Evolutionary conservation across 352 stramenopile genomes (phyloP), one percentile per base, ranked within the genome.

Genomic region (Phytopythium litorale): DNA sequence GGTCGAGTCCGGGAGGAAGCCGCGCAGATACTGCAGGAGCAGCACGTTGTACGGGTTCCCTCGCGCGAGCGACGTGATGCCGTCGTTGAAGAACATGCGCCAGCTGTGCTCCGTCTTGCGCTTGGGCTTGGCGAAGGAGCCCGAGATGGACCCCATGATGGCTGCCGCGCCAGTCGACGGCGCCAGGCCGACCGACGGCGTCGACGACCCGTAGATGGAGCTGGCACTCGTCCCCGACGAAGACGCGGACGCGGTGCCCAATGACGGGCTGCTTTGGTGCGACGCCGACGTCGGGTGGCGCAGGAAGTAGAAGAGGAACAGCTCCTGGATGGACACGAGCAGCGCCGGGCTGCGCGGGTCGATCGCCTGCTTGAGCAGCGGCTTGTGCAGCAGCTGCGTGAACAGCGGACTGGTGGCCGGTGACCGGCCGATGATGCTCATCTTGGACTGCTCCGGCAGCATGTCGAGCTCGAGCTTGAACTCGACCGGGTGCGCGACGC

Each of bases 31-130:
- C 62, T 93, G 81, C 42, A 94, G 64, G 51, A 94, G 62, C 18
- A 96, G 70, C 37, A 94, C 84, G 48, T 92, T 94, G 70, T 94
- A 96, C 53, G 87, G 84, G 59, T 93, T 91, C 6, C 83, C 84
- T 30, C 72, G 70, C 6, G 81, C 89, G 32, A 96, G 60, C 5
- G 80, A 81, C 6, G 58, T 65, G 23, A 94, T 67, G 21, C 87
- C 87, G 23, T 94, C 80, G 35, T 70, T 76, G 54, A 78, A 72
- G 62, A 91, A 96, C 49, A 80, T 72, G 7, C 84, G 75, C 87
- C 87, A 96, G 30, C 76, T 92, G 50, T 79, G 77, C 51, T 83
- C 78, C 4, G 72, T 71, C 49, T 81, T 71, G 32, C 65, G 70
- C 30, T 87, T 88, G 1, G 70, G 66, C 19, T 80, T 81, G 12